Evolutionary conservation across 2,329 filamentous ascomycete genomes (phyloP).

Genomic region (Corynespora cassiicola): DNA sequence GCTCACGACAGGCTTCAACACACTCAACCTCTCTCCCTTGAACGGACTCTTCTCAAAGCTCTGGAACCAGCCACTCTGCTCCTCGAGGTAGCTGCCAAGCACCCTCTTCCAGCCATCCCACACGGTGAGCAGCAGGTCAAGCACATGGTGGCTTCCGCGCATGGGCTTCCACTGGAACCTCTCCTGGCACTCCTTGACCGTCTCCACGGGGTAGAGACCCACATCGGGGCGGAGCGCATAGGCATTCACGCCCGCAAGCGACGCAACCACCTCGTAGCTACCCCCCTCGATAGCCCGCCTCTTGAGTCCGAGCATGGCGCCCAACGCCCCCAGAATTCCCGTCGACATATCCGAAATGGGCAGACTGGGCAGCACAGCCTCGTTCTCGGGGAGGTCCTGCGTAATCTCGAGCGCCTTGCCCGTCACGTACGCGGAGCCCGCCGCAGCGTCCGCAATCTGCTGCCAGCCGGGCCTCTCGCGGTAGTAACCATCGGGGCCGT

Average conservation of each 20-base stretch:
- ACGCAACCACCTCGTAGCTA: constrained; percentile 20
- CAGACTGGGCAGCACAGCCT: constrained; percentile 30
- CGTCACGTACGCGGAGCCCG: constrained; percentile 46
- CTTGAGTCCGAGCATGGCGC: constrained; percentile 30
- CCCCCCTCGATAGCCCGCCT: constrained; percentile 28
- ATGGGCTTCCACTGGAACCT: constrained; percentile 32
- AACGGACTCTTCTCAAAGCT: constrained; percentile 24
- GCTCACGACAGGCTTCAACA: constrained; percentile 30
- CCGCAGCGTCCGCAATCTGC: constrained; percentile 53
- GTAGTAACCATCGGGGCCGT: constrained; percentile 56
- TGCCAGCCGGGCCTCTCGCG: constrained; percentile 58
- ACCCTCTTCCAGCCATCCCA: constrained; percentile 34
- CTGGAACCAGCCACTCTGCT: constrained; percentile 28
- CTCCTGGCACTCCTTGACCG: constrained; percentile 29
- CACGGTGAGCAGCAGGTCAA: constrained; percentile 33
- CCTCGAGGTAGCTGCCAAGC: constrained; percentile 18
- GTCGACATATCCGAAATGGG: constrained; percentile 39
- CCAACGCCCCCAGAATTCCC: constrained; percentile 29
- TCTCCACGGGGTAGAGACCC: constrained; percentile 37
- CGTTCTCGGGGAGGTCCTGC: constrained; percentile 28
- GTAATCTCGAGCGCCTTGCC: constrained; percentile 37
- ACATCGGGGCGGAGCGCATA: constrained; percentile 39
- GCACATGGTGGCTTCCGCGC: constrained; percentile 36
- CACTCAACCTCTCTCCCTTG: constrained; percentile 29
- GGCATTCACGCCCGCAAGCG: constrained; percentile 39